Conservation (phyloP, 345 rosid species). For the Bretschneidera sinensis region DNA sequence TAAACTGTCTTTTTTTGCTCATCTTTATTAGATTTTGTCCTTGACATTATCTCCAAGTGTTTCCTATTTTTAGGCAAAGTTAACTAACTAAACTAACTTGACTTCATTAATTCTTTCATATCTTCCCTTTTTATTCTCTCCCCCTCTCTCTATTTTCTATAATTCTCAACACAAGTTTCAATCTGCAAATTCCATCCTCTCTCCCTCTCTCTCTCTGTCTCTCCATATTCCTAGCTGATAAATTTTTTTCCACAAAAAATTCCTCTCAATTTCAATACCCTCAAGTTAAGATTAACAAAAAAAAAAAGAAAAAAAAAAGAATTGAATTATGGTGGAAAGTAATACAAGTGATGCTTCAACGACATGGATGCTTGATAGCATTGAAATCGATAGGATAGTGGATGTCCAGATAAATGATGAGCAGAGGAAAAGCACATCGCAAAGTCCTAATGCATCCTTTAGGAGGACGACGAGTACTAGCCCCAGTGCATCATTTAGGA, state of each 20-base stretch:
- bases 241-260: no score
- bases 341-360: conserved; percentile 25
- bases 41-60: no score
- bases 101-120: no score
- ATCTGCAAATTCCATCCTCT: neutral
- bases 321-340: neutral
- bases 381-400: conserved; percentile 46
- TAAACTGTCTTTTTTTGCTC: no score
- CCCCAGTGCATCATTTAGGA: conserved; percentile 40
- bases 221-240: neutral
- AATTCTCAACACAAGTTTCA: neutral
- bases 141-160: neutral
- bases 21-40: no score
- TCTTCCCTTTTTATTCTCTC: neutral
- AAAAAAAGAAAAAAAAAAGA: no score
- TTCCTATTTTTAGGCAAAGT: conserved; percentile 13
- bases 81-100: conserved; percentile 1
- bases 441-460: conserved; percentile 23
- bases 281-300: no score
- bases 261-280: no score
- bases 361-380: conserved; percentile 63
- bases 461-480: conserved; percentile 37
- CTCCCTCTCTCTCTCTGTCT: neutral
- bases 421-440: conserved; percentile 18
- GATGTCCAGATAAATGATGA: conserved; percentile 31